Base-by-base conservation (phyloP, 208 protist species). In the Leishmania arabica region DNA sequence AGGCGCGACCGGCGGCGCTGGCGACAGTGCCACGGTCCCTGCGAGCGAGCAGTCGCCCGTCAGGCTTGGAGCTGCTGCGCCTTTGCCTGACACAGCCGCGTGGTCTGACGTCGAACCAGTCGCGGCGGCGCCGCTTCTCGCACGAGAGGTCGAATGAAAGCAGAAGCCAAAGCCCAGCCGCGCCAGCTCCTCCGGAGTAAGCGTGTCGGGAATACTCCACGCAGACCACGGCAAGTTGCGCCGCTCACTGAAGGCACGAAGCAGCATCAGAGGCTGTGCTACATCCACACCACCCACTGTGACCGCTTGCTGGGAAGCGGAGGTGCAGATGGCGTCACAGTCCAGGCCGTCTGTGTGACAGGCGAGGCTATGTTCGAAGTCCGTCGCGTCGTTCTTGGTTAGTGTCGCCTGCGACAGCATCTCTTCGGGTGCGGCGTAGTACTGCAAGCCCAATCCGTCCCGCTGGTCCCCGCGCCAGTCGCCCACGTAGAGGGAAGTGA, bases 401-500 rank as follows among this genome's bases (percentile, higher is more conserved):
- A 40, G 31, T 31, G 64, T 56, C 56, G 66, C 19, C 53, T 51
- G 56, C 49, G 31, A 76, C 60, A 31, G 31, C n/a, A 73, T 69
- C 69, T 84, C 81, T 27, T 84, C 86, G 3, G 85, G 70, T 3
- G 77, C 83, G 9, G 91, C 86, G 79, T 98, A 98, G 78, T 92
- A 90, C 76, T 88, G 89, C 8, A 91, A 85, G 24, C 95, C 95
- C 34, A 89, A 81, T 17, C 95, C 95, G 49, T 95, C 81, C 71
- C 87, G 91, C 21, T 88, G 81, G n/a, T 81, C 84, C 7, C 92
- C 91, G 27, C 60, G 54, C 93, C 93, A 97, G 83, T 89, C 84
- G 34, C 95, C 95, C 34, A 89, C 83, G 82, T 97, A 98, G n/a
- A 96, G 73, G 21, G 91, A 89, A 37, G 84, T 89, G 74, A 82